Evolutionary conservation across 371 early-diverging fungal genomes (phyloP).

Genomic region (Phascolomyces articulosus): DNA sequence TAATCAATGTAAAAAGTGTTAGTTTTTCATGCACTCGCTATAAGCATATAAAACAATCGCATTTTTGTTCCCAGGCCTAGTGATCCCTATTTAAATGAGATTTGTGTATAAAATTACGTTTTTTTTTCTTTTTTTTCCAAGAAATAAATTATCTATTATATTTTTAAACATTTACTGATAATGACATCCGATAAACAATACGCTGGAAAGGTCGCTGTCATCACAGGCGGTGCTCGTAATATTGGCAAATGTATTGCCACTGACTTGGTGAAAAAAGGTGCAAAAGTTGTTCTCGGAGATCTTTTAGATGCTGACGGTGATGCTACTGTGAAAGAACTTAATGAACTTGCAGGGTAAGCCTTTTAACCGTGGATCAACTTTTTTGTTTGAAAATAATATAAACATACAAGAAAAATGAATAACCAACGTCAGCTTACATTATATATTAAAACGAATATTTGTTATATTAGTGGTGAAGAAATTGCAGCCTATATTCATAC

Average conservation of each 20-base stretch:
- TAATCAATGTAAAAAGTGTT: no score
- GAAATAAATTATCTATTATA: background rate
- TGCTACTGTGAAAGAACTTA: slow-evolving; percentile 36
- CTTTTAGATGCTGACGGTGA: slow-evolving; percentile 49
- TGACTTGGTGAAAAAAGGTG: slow-evolving; percentile 53
- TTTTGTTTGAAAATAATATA: no score
- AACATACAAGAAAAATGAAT: no score
- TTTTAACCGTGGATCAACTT: no score
- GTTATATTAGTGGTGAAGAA: slow-evolving; percentile 15
- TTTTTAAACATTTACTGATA: background rate
- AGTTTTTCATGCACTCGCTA: no score
- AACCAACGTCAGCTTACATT: no score
- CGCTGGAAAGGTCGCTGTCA: slow-evolving; percentile 33
- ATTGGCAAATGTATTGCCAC: slow-evolving; percentile 64
- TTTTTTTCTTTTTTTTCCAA: background rate
- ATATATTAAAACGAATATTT: no score
- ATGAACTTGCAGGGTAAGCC: slow-evolving; percentile 10
- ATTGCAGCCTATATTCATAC: slow-evolving; percentile 46
- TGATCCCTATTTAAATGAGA: no score
- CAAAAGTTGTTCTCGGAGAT: slow-evolving; percentile 66
- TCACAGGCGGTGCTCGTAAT: slow-evolving; percentile 69
- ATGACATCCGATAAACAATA: background rate
- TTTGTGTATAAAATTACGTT: no score
- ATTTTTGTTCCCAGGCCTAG: no score
- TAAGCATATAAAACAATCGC: no score